These are phyloP conservation scores for Serendipita sp. DNA, from an alignment of 768 basidiomycete species.

Conservation along the genomic window DNA sequence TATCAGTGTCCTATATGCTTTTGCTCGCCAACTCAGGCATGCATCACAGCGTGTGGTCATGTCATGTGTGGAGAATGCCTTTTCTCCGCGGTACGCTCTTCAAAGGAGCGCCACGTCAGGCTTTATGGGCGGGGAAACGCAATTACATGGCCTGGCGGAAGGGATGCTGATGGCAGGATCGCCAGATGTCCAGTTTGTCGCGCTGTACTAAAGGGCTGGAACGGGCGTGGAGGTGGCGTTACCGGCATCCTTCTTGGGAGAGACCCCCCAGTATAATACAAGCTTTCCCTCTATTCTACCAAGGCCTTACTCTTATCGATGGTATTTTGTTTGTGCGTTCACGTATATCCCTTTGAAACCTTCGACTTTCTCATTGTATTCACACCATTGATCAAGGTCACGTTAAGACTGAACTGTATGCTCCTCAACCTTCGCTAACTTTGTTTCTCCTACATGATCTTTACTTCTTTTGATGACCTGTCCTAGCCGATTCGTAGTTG, in stretches of 20 bases:
- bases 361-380: no score
- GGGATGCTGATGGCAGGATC: not conserved
- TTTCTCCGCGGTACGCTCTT: conserved; percentile 52
- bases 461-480: conserved; percentile 20
- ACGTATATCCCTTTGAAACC: no score
- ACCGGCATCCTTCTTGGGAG: conserved; percentile 27
- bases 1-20: conserved; percentile 74
- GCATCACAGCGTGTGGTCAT: conserved; percentile 67
- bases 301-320: no score
- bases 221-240: conserved; percentile 52
- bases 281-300: no score
- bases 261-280: no score
- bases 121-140: conserved; percentile 13
- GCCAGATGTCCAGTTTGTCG: conserved; percentile 54
- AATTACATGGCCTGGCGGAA: conserved; percentile 5
- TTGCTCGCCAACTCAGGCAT: conserved; percentile 54
- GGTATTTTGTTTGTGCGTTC: no score
- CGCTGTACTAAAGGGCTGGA: conserved; percentile 49
- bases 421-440: no score
- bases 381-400: no score
- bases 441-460: no score
- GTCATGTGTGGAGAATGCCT: conserved; percentile 62
- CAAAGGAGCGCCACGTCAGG: conserved; percentile 26
- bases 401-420: no score
- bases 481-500: conserved; percentile 61